These are phyloP conservation scores for Lupinus albus DNA, from an alignment of 306 rosid genomes.

Conservation along the genomic window DNA sequence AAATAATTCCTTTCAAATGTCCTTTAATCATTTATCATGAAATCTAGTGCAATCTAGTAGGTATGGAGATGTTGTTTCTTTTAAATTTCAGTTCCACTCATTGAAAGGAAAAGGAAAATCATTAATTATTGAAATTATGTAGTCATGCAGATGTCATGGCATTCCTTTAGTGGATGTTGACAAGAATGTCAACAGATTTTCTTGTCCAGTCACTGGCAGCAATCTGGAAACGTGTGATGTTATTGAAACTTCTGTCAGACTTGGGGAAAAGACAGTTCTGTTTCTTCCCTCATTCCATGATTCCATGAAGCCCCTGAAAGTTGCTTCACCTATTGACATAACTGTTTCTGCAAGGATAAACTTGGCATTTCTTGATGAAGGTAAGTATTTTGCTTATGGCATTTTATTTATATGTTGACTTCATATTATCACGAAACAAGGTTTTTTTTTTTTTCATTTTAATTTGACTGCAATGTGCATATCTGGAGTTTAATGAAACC, in stretches of 20 bases:
- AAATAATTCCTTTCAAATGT: slow-evolving; percentile 21
- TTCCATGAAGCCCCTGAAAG: slow-evolving; percentile 48
- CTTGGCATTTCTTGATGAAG: slow-evolving; percentile 72
- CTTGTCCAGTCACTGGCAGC: slow-evolving; percentile 65
- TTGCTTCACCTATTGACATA: slow-evolving; percentile 57
- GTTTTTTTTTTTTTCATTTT: neutral
- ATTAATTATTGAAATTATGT: slow-evolving; percentile 34
- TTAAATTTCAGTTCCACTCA: slow-evolving; percentile 28
- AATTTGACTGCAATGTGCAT: slow-evolving; percentile 9
- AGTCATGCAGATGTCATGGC: slow-evolving; percentile 89
- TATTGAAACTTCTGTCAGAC: slow-evolving; percentile 56
- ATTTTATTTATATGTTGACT: slow-evolving; percentile 35
- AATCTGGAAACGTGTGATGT: slow-evolving; percentile 54
- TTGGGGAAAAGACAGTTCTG: slow-evolving; percentile 65
- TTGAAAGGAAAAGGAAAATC: slow-evolving; percentile 22
- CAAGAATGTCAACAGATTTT: slow-evolving; percentile 38
- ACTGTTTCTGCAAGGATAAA: slow-evolving; percentile 59
- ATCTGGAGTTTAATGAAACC: slow-evolving; percentile 18
- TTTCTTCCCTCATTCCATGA: slow-evolving; percentile 62
- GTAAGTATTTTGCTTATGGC: slow-evolving; percentile 47
- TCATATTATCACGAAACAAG: slow-evolving; percentile 25
- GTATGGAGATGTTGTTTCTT: neutral
- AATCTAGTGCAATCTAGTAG: slow-evolving; percentile 26
- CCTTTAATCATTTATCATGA: slow-evolving; percentile 13
- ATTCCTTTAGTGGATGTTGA: slow-evolving; percentile 51